These are phyloP conservation scores for Fragaria vesca DNA, from an alignment of 306 rosid genomes.

Conservation along the genomic window DNA sequence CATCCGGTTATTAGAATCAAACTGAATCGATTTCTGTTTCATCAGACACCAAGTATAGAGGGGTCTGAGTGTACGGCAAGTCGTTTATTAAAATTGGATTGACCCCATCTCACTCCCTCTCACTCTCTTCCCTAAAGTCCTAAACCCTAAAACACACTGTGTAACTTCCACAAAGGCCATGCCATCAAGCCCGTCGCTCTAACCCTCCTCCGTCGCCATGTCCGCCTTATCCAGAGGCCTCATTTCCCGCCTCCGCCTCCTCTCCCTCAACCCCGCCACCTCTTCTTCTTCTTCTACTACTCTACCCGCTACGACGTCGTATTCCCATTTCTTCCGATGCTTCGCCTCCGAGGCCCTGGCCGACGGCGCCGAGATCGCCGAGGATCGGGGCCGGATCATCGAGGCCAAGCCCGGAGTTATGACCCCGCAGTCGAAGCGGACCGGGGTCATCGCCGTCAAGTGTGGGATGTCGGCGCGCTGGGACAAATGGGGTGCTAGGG, in stretches of 20 bases:
- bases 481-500: conserved; percentile 97
- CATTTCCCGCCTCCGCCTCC: conserved; percentile 50
- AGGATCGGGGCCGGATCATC: conserved; percentile 30
- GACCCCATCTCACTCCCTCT: neutral
- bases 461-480: conserved; percentile 97
- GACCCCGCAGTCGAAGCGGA: conserved; percentile 64
- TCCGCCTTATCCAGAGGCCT: conserved; percentile 67
- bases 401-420: conserved; percentile 54
- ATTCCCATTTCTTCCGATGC: conserved; percentile 24
- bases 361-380: conserved; percentile 27
- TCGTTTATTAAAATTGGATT: neutral
- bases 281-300: neutral
- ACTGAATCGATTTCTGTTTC: too few relatives aligned
- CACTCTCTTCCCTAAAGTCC: conserved; percentile 6
- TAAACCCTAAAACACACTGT: conserved; percentile 12
- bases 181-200: neutral
- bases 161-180: neutral
- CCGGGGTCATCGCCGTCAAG: conserved; percentile 79
- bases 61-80: neutral
- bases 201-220: conserved; percentile 37
- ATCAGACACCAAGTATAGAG: too few relatives aligned
- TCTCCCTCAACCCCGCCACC: conserved; percentile 25
- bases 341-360: conserved; percentile 45
- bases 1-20: too few relatives aligned
- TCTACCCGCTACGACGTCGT: neutral